Evolutionary conservation across 352 stramenopile genomes (phyloP), one percentile per base, ranked within the genome.

Genomic region (Phytophthora aleatoria): DNA sequence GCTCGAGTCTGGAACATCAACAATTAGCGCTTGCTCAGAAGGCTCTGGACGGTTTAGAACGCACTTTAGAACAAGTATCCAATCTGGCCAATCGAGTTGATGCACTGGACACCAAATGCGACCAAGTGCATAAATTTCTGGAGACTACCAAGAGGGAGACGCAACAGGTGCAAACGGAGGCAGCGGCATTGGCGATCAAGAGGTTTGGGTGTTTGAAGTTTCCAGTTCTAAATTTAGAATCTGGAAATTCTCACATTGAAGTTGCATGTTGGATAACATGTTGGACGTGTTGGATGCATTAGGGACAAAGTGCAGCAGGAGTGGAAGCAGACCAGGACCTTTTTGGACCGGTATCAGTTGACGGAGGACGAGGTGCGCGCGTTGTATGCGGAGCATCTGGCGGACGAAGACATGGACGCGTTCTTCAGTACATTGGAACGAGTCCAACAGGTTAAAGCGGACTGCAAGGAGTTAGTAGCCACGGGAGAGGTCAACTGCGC

Each of bases 381-480:
- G 11, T 58, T 96, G 41, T 85, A 83, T 56, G 55, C 60, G 3
- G 71, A 74, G 7, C 16, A 71, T 2, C 50, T 86, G 8, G 38
- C 27, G 2, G 77, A 87, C 27, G 71, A 83, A 27, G 72, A 85
- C 27, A 86, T 89, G 73, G 53, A 61, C 13, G 49, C 63, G 12
- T 95, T 95, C 56, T 91, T 95, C 54, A 63, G 59, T 10, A 81
- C 80, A 7, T 76, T 96, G 61, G 81, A 90, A 56, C 79, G 82
- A 38, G 75, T 92, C 28, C 74, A 89, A 60, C 76, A 88, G 47
- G 78, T 95, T 16, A 91, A 90, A 53, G 49, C 47, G 3, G 85
- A 94, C 39, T 95, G 87, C 67, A 75, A 86, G 31, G 58, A 73
- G 43, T 71, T 96, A 7, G 73, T 91, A 30, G 67, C 70, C 0